Conservation (phyloP, 208 protist genomes). For the Acanthamoeba triangularis region DNA sequence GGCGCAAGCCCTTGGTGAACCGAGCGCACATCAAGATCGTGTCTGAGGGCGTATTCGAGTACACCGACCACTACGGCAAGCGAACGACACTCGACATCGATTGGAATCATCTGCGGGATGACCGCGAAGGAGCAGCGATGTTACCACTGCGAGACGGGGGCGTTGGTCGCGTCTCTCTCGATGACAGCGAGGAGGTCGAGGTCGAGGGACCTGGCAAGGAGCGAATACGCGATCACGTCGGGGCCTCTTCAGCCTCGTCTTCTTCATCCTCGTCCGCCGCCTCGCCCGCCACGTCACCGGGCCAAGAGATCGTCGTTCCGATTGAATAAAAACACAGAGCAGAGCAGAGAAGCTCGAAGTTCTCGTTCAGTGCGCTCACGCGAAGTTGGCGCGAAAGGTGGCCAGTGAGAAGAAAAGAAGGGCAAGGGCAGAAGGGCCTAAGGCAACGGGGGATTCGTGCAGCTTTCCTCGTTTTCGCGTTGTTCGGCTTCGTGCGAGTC, state of each 20-base stretch:
- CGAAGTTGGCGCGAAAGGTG: no score
- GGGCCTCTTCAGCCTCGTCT: neutral
- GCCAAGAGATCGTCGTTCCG: neutral
- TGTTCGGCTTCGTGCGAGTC: no score
- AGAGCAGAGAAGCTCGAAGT: no score
- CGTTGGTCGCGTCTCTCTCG: neutral
- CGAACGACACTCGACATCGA: constrained; percentile 15
- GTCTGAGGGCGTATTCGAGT: neutral
- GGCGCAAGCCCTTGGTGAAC: constrained; percentile 16
- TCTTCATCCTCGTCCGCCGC: no score
- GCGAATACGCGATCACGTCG: neutral
- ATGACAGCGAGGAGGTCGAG: neutral
- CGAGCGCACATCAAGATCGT: neutral
- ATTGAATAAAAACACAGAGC: neutral
- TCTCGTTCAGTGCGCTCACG: no score
- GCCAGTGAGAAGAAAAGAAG: no score
- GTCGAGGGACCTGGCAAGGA: neutral
- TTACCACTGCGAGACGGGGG: neutral
- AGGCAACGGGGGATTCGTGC: neutral
- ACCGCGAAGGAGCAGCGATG: neutral
- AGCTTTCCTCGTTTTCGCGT: neutral
- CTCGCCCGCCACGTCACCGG: neutral
- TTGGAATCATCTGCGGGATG: neutral
- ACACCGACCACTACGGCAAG: constrained; percentile 64
- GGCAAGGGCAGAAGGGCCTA: no score